Percentiles rank a stretch among this genome's conserved stretches.
phyloP scores from a whole-genome alignment of 2,329 filamentous ascomycete species.

The Rhexocercosporidium sp. region DNA sequence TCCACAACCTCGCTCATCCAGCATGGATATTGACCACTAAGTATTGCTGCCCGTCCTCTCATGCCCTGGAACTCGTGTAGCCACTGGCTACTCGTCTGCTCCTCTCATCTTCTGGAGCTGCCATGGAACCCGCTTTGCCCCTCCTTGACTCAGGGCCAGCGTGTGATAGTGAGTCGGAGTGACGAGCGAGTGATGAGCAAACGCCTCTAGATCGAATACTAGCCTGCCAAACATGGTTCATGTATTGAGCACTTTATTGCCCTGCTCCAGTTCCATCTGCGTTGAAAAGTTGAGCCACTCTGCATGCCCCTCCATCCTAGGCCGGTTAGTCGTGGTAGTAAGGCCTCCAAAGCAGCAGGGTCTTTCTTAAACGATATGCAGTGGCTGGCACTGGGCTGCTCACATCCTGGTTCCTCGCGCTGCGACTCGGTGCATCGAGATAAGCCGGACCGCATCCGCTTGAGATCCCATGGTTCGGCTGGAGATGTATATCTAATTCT shows the following conservation, averaged over 20 bases:
- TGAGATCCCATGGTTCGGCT: constrained; percentile 50
- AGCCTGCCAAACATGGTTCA: constrained; percentile 26
- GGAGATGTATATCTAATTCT: constrained; percentile 46
- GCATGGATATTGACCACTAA: background rate
- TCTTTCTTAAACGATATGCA: constrained; percentile 45
- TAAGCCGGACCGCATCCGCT: constrained; percentile 53
- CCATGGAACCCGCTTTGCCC: constrained; percentile 2
- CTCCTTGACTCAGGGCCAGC: constrained; percentile 2
- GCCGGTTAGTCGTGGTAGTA: constrained; percentile 5
- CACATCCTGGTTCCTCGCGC: constrained; percentile 32
- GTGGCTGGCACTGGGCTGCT: constrained; percentile 37
- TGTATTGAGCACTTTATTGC: constrained; percentile 23
- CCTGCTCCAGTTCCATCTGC: constrained; percentile 20
- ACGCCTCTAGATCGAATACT: background rate
- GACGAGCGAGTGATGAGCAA: constrained; percentile 16
- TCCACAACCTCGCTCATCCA: constrained; percentile 3
- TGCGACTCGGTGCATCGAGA: constrained; percentile 39
- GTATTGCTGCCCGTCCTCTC: constrained; percentile 7
- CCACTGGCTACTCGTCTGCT: background rate
- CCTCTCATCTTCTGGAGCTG: background rate
- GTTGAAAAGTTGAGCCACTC: constrained; percentile 32
- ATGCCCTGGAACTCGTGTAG: constrained; percentile 2
- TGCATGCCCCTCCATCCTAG: constrained; percentile 21
- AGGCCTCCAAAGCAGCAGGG: constrained; percentile 23
- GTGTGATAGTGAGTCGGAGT: background rate